A percentile compares a stretch with the other conserved stretches of the same genome.
Evolutionary conservation across 495 filamentous ascomycete genomes (phyloP).

Genomic region (Penicillium cinerascens): DNA sequence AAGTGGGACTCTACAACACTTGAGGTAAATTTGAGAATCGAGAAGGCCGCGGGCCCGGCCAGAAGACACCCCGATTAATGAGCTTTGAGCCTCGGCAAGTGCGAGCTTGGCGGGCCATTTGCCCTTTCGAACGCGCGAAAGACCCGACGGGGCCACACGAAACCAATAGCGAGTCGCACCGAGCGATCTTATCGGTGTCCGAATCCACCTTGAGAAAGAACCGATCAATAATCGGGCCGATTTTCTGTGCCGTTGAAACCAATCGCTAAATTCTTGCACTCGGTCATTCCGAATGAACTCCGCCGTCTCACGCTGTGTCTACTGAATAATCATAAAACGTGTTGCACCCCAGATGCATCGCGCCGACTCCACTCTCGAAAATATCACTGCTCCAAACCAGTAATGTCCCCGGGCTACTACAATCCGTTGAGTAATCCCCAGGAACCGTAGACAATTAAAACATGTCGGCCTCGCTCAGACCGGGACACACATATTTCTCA

Average conservation of each 20-base stretch:
- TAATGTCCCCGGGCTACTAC: constrained; percentile 11
- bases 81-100: constrained; percentile 10
- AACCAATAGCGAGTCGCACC: neutral
- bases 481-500: neutral
- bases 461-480: neutral
- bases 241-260: neutral
- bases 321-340: too few species aligned
- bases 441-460: neutral
- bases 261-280: too few species aligned
- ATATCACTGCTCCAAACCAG: constrained; percentile 14
- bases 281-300: too few species aligned
- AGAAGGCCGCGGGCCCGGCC: too few species aligned
- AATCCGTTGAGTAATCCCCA: constrained; percentile 10
- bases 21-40: too few species aligned
- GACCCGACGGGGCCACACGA: neutral
- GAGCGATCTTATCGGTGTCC: neutral
- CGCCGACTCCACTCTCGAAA: constrained; percentile 5
- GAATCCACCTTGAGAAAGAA: neutral
- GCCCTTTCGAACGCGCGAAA: neutral
- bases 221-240: constrained; percentile 16
- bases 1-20: too few species aligned
- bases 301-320: too few species aligned
- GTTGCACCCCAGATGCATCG: too few species aligned
- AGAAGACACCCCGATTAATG: too few species aligned
- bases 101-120: neutral